Evolutionary conservation across 495 filamentous ascomycete species (phyloP).

Genomic region (Aspergillus steynii): DNA sequence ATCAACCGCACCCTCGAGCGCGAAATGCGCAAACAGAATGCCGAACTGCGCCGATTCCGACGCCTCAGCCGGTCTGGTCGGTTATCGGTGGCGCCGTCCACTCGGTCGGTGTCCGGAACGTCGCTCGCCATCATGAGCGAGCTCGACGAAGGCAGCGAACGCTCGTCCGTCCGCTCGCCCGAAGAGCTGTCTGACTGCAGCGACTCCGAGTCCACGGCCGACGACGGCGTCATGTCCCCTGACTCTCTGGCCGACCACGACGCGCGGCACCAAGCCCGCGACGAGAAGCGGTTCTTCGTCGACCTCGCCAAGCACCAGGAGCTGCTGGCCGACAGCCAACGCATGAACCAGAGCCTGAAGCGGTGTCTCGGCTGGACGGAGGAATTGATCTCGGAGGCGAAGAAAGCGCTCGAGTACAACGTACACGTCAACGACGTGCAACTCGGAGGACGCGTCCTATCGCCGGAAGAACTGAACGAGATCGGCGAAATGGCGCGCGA

Average conservation of each 20-base stretch:
- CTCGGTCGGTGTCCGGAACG: conserved; percentile 43
- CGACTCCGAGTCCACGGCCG: conserved; percentile 43
- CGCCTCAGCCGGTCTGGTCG: conserved; percentile 77
- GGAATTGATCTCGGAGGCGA: conserved; percentile 82
- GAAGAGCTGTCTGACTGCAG: conserved; percentile 48
- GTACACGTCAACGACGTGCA: conserved; percentile 76
- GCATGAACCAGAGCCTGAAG: conserved; percentile 90
- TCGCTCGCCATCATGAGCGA: conserved; percentile 39
- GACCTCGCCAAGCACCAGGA: conserved; percentile 89
- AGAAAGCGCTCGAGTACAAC: conserved; percentile 79
- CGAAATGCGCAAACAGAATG: conserved; percentile 86
- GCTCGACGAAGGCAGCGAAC: conserved; percentile 38
- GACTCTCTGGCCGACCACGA: conserved; percentile 44
- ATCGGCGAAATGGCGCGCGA: conserved; percentile 41
- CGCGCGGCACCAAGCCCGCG: conserved; percentile 45
- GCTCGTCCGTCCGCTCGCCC: conserved; percentile 35
- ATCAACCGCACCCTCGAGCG: conserved; percentile 93
- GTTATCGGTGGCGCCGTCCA: conserved; percentile 56
- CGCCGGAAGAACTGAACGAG: conserved; percentile 62
- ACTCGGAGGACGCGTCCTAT: conserved; percentile 77
- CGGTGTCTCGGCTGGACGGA: conserved; percentile 86
- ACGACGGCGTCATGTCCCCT: conserved; percentile 35
- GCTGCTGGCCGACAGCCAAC: conserved; percentile 82
- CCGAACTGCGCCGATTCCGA: conserved; percentile 81
- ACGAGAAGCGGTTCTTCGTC: conserved; percentile 75